A percentile compares a stretch with the other conserved stretches of the same genome.
These are phyloP conservation scores for Colletotrichum viniferum DNA, from an alignment of 2,329 filamentous ascomycete genomes.

Conservation along the genomic window DNA sequence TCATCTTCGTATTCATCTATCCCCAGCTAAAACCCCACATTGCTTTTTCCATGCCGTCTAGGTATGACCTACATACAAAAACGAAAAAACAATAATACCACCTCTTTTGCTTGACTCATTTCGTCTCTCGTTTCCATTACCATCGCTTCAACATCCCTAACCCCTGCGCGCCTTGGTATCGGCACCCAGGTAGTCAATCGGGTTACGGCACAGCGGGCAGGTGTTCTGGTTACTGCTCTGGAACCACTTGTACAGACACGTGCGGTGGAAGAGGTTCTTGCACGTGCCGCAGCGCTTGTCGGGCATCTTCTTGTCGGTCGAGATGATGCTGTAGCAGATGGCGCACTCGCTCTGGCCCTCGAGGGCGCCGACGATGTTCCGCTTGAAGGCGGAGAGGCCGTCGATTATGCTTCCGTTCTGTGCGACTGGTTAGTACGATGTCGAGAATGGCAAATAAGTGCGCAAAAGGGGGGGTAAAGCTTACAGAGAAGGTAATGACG, in stretches of 20 bases:
- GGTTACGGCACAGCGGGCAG: conserved; percentile 91
- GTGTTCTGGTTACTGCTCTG: conserved; percentile 89
- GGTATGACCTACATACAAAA: background rate
- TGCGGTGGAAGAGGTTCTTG: conserved; percentile 90
- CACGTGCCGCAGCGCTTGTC: conserved; percentile 92
- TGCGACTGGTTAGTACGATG: background rate
- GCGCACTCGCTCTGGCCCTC: conserved; percentile 95
- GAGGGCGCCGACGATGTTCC: conserved; percentile 85
- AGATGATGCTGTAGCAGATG: conserved; percentile 96
- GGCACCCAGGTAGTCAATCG: conserved; percentile 67
- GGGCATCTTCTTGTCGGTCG: conserved; percentile 84
- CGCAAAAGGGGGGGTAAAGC: conserved; percentile 21
- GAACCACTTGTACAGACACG: conserved; percentile 97
- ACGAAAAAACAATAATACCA: background rate
- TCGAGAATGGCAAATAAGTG: background rate
- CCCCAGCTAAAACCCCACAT: background rate
- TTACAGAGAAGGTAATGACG: conserved; percentile 85
- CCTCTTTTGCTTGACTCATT: background rate
- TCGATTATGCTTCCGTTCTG: conserved; percentile 86
- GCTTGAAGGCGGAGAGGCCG: conserved; percentile 81
- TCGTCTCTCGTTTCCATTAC: background rate
- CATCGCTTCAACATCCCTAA: background rate
- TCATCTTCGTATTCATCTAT: background rate
- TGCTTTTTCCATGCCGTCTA: background rate
- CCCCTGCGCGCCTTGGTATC: conserved; percentile 33